Percentiles rank a stretch among this genome's conserved stretches.
Evolutionary conservation across 257 asterid species (phyloP).

Genomic region (Solanum sejunctum): DNA sequence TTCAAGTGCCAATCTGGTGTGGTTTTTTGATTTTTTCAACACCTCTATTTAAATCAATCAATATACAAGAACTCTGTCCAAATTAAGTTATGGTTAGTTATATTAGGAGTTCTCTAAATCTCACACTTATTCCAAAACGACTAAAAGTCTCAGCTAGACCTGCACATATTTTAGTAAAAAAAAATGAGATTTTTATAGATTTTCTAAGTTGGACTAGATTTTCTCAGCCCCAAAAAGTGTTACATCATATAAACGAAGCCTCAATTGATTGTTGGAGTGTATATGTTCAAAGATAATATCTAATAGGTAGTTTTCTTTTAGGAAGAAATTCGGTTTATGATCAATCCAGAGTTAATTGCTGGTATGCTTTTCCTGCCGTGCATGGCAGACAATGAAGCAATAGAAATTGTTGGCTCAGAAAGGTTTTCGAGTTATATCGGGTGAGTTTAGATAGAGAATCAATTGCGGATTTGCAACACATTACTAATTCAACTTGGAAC

Average conservation of each 20-base stretch:
- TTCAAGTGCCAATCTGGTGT: not conserved
- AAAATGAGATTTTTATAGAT: not conserved
- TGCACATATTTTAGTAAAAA: not conserved
- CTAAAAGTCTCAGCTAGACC: not conserved
- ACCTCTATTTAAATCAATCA: too few species aligned
- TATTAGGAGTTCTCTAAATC: too few species aligned
- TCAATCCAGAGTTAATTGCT: constrained; percentile 69
- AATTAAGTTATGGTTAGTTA: too few species aligned
- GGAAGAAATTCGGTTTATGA: constrained; percentile 96
- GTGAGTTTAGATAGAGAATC: constrained; percentile 7
- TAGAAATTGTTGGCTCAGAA: constrained; percentile 79
- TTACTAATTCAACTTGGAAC: not conserved
- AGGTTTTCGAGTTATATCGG: constrained; percentile 79
- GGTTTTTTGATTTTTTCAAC: not conserved
- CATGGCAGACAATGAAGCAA: constrained; percentile 76
- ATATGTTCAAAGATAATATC: not conserved
- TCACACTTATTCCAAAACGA: too few species aligned
- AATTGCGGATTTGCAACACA: not conserved
- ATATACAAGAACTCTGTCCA: too few species aligned
- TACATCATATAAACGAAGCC: not conserved
- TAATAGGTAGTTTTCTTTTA: not conserved
- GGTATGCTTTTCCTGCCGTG: constrained; percentile 70
- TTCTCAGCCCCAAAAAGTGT: not conserved
- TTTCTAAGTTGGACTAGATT: not conserved
- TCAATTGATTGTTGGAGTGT: not conserved